Conservation (phyloP, 495 filamentous ascomycete genomes). For the Symbiotaphrina buchneri region DNA sequence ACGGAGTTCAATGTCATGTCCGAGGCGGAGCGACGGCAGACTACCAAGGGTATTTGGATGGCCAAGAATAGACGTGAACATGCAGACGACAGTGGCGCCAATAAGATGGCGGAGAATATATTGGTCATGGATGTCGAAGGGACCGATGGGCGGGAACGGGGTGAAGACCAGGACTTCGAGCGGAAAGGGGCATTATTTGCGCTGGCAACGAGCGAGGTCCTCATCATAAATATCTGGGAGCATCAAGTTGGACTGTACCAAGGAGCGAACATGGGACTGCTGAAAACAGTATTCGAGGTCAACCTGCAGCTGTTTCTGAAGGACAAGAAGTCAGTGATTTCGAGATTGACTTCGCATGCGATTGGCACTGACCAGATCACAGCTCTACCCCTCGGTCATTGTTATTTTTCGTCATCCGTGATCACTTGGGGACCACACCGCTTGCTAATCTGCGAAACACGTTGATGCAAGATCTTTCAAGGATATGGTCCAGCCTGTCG, state of each 20-base stretch:
- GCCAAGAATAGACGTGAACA: slow-evolving; percentile 66
- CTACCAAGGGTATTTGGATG: slow-evolving; percentile 98
- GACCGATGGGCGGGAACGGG: slow-evolving; percentile 87
- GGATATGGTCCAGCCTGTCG: slow-evolving; percentile 78
- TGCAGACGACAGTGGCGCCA: slow-evolving; percentile 10
- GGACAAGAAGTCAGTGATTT: slow-evolving; percentile 54
- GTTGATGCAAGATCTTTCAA: slow-evolving; percentile 67
- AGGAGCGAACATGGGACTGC: slow-evolving; percentile 91
- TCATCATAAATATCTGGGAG: slow-evolving; percentile 98
- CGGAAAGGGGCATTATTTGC: slow-evolving; percentile 94
- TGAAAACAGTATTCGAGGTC: slow-evolving; percentile 98
- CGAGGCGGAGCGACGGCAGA: slow-evolving; percentile 73
- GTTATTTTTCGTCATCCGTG: slow-evolving; percentile 95
- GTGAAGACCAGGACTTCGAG: slow-evolving; percentile 98
- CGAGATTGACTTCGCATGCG: neutral
- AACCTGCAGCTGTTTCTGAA: slow-evolving; percentile 93
- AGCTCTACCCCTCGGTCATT: slow-evolving; percentile 80
- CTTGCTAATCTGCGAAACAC: slow-evolving; percentile 74
- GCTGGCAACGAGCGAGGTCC: slow-evolving; percentile 87
- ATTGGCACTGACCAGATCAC: slow-evolving; percentile 1
- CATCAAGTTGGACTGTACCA: slow-evolving; percentile 96
- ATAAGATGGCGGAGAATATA: slow-evolving; percentile 83
- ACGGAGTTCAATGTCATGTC: slow-evolving; percentile 95
- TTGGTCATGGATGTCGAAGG: slow-evolving; percentile 98
- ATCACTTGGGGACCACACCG: slow-evolving; percentile 81